These are phyloP conservation scores for Apiospora rasikravindrae DNA, from an alignment of 2,329 filamentous ascomycete species.

Conservation along the genomic window DNA sequence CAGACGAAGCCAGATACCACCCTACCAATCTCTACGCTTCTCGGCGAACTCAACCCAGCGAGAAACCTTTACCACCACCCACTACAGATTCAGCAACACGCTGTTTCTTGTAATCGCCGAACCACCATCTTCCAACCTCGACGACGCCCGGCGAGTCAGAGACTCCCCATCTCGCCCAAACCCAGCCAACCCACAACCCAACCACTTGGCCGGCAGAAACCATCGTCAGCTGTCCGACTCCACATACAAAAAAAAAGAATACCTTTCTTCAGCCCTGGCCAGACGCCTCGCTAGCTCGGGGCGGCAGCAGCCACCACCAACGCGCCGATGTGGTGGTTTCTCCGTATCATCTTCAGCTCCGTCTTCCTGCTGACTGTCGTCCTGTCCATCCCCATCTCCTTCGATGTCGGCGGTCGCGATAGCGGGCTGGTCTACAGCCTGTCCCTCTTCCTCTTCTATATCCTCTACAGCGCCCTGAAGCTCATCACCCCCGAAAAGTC, in stretches of 20 bases:
- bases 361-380: slow-evolving; percentile 91
- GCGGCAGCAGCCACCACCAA: slow-evolving; percentile 44
- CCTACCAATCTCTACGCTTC: neutral
- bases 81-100: slow-evolving; percentile 10
- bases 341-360: slow-evolving; percentile 78
- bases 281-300: slow-evolving; percentile 39
- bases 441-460: slow-evolving; percentile 87
- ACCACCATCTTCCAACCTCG: neutral
- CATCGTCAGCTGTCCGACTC: slow-evolving; percentile 6
- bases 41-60: neutral
- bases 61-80: slow-evolving; percentile 1
- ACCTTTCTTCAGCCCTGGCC: slow-evolving; percentile 32
- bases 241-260: slow-evolving; percentile 15
- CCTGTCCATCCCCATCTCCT: slow-evolving; percentile 94
- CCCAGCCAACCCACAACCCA: neutral
- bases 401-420: slow-evolving; percentile 95
- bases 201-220: slow-evolving; percentile 4
- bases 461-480: slow-evolving; percentile 81
- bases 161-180: neutral
- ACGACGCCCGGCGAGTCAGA: slow-evolving; percentile 6
- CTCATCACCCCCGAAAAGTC: slow-evolving; percentile 81
- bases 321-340: slow-evolving; percentile 79
- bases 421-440: slow-evolving; percentile 95
- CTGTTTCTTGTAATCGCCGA: slow-evolving; percentile 1
- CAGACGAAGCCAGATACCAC: slow-evolving; percentile 14